phyloP scores from a whole-genome alignment of 495 filamentous ascomycete genomes.

The Xylaria telfairii region DNA sequence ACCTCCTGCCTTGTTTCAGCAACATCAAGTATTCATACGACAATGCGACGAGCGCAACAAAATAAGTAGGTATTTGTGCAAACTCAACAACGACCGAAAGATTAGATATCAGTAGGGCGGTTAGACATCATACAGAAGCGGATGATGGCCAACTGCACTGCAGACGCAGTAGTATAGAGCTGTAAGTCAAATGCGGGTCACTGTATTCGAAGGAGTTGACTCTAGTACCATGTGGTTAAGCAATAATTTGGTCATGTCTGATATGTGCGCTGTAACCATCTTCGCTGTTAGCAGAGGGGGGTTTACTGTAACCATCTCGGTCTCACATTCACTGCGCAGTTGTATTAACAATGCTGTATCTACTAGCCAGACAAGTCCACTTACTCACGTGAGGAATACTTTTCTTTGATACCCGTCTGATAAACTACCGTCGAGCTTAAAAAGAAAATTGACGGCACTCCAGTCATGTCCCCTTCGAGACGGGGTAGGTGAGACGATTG shows the following conservation, averaged over 20 bases:
- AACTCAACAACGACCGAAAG: neutral
- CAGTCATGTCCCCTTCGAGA: neutral
- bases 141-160: neutral
- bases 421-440: neutral
- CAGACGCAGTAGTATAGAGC: neutral
- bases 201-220: neutral
- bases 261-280: neutral
- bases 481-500: neutral
- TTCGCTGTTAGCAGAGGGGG: neutral
- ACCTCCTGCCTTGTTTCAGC: neutral
- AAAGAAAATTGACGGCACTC: neutral
- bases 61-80: neutral
- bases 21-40: neutral
- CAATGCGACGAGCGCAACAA: neutral
- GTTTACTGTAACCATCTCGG: neutral
- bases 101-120: neutral
- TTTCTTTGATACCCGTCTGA: neutral
- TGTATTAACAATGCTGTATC: neutral
- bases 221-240: neutral
- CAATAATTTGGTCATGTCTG: neutral
- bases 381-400: neutral
- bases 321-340: neutral
- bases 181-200: neutral
- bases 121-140: neutral
- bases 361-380: neutral